phyloP scores from a whole-genome alignment of 345 rosid genomes.

The Eutrema japonicum region DNA sequence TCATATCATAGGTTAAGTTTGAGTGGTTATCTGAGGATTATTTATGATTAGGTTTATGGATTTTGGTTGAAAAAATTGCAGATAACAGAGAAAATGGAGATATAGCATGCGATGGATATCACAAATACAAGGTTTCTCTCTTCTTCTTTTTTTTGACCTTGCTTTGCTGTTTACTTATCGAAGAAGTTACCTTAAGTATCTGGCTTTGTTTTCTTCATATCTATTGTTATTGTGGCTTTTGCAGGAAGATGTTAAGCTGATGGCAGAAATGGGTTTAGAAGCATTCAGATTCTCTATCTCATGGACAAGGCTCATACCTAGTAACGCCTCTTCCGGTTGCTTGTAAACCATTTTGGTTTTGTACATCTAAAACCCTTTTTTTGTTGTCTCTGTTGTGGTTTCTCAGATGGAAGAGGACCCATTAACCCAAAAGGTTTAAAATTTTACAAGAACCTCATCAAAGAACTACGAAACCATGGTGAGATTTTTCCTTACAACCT shows the following conservation, averaged over 20 bases:
- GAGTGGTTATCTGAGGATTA: not conserved
- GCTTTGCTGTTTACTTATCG: not conserved
- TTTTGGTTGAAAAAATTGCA: not conserved
- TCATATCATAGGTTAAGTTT: not conserved
- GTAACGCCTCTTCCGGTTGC: conserved; percentile 44
- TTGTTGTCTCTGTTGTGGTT: not conserved
- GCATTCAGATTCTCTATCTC: conserved; percentile 84
- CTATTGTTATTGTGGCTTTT: not conserved
- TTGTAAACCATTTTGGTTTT: not conserved
- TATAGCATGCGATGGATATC: conserved; percentile 63
- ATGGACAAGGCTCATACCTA: conserved; percentile 81
- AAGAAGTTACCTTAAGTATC: not conserved
- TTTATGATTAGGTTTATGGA: not conserved
- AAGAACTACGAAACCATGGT: conserved; percentile 59
- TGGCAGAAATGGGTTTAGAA: conserved; percentile 65
- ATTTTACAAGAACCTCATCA: conserved; percentile 64
- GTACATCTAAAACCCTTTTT: not conserved
- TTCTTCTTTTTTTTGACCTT: conserved; percentile 4
- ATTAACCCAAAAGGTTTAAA: conserved; percentile 60
- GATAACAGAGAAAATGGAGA: conserved; percentile 52
- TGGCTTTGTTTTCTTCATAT: not conserved
- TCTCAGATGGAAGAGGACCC: conserved; percentile 67
- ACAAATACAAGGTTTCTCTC: conserved; percentile 60
- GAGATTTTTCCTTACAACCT: not conserved
- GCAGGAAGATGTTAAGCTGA: conserved; percentile 82